Base-by-base conservation (phyloP, 2,329 filamentous ascomycete species). In the Talaromyces pinophilus region DNA sequence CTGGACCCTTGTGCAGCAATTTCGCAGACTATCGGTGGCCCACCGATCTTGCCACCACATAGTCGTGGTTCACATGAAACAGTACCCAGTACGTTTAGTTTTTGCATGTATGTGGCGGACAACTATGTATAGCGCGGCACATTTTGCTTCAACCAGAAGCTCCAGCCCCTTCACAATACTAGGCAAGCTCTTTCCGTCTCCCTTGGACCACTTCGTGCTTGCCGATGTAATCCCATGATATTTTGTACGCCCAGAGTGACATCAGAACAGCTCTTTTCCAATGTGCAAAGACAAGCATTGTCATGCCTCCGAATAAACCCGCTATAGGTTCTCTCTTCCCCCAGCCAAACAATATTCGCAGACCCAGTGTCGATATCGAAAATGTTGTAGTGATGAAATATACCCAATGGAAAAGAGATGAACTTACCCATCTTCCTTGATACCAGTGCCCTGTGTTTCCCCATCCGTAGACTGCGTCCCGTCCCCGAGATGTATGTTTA, bases 341-440 rank as follows among this genome's bases (percentile, higher is more conserved):
- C 52, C 40, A n/a, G 62, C 52, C 52, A 5, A 25, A 48, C 19
- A 22, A 64, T 48, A 35, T 46, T 46, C n/a, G 50, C 64, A 54
- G 67, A 62, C 60, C 62, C 63, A 63, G 25, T 33, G 35, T 64
- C 61, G 66, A 60, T 38, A 63, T 19, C 57, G n/a, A 44, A 63
- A 33, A 72, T 68, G 67, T 70, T 69, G 70, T 71, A 69, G 73
- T 70, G 67, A 66, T 67, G 11, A 55, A 38, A 42, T 46, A 48
- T 33, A 59, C n/a, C 50, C 22, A 63, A 63, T 25, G 52, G 48
- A 46, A 70, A 71, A 66, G 65, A 70, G 61, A 65, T 33, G 71
- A 72, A 88, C 92, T 93, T 89, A 96, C 92, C 92, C 92, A 77
- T 96, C 92, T 87, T 96, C 92, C 80, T 96, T 96, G 66, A 93